Evolutionary conservation across 2,329 filamentous ascomycete species (phyloP).

Genomic region (Sporothrix sp.): DNA sequence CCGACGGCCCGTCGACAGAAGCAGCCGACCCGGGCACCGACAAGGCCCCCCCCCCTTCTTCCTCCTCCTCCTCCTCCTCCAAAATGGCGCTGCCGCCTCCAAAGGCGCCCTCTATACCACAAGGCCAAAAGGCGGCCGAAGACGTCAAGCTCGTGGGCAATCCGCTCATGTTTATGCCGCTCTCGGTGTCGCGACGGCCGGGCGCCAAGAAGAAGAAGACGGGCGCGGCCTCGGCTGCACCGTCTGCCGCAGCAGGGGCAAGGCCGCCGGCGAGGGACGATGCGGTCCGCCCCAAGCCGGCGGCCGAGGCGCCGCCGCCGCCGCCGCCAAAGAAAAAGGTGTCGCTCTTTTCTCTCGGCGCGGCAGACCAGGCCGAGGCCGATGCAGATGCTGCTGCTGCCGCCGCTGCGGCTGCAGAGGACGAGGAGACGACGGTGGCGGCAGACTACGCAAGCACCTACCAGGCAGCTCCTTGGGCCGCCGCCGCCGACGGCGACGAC

Average conservation of each 20-base stretch:
- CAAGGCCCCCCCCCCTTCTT: slow-evolving; percentile 11
- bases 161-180: slow-evolving; percentile 76
- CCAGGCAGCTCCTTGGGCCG: slow-evolving; percentile 23
- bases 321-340: slow-evolving; percentile 38
- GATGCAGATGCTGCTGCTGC: slow-evolving; percentile 15
- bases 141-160: slow-evolving; percentile 65
- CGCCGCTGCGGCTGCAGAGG: slow-evolving; percentile 16
- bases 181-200: slow-evolving; percentile 71
- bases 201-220: slow-evolving; percentile 54
- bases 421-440: not conserved
- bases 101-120: slow-evolving; percentile 39
- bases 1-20: slow-evolving; percentile 31
- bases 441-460: slow-evolving; percentile 26
- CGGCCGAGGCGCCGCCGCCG: slow-evolving; percentile 19
- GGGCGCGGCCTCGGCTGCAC: too few species aligned
- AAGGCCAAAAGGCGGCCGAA: slow-evolving; percentile 48
- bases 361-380: slow-evolving; percentile 36
- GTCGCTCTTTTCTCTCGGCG: slow-evolving; percentile 59
- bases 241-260: not conserved
- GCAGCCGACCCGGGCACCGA: not conserved
- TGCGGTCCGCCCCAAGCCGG: too few species aligned
- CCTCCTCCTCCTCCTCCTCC: slow-evolving; percentile 14
- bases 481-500: not conserved
- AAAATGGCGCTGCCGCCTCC: slow-evolving; percentile 30
- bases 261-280: not conserved